Conservation (phyloP, 768 basidiomycete genomes). For the Butyriboletus loyo region DNA sequence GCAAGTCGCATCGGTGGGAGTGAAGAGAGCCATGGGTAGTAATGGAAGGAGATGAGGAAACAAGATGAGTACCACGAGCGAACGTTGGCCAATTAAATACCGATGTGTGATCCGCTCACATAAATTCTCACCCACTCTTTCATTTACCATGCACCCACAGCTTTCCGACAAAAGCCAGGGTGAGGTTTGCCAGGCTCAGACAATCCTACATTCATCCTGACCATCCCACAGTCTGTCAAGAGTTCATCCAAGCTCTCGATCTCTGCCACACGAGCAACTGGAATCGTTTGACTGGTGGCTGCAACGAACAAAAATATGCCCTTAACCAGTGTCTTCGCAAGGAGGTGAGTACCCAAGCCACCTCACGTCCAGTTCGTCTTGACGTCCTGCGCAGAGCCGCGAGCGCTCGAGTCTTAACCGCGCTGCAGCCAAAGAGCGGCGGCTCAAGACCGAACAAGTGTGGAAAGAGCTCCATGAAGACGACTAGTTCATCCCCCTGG, state of each 20-base stretch:
- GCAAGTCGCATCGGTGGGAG: slow-evolving; percentile 49
- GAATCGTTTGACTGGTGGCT: slow-evolving; percentile 65
- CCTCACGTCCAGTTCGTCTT: neutral
- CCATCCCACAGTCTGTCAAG: slow-evolving; percentile 55
- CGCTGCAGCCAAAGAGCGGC: slow-evolving; percentile 54
- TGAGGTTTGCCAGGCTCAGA: slow-evolving; percentile 20
- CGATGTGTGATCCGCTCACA: neutral
- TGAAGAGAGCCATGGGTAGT: slow-evolving; percentile 40
- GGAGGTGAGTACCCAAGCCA: slow-evolving; percentile 49
- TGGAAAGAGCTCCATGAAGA: slow-evolving; percentile 59
- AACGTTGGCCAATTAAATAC: slow-evolving; percentile 9
- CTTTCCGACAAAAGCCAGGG: slow-evolving; percentile 64
- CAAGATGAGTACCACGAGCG: neutral
- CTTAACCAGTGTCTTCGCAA: slow-evolving; percentile 67
- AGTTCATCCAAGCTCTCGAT: slow-evolving; percentile 75
- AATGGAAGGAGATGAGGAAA: slow-evolving; percentile 10
- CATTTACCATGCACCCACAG: slow-evolving; percentile 61
- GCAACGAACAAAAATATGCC: slow-evolving; percentile 65
- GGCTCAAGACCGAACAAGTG: slow-evolving; percentile 55
- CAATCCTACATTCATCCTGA: slow-evolving; percentile 2
- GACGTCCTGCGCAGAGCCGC: slow-evolving; percentile 45
- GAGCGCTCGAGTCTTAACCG: slow-evolving; percentile 60
- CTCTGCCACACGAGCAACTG: slow-evolving; percentile 63
- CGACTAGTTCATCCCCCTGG: slow-evolving; percentile 21
- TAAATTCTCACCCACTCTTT: slow-evolving; percentile 2